phyloP scores from a whole-genome alignment of 345 rosid genomes.

The Citrus unshiu region DNA sequence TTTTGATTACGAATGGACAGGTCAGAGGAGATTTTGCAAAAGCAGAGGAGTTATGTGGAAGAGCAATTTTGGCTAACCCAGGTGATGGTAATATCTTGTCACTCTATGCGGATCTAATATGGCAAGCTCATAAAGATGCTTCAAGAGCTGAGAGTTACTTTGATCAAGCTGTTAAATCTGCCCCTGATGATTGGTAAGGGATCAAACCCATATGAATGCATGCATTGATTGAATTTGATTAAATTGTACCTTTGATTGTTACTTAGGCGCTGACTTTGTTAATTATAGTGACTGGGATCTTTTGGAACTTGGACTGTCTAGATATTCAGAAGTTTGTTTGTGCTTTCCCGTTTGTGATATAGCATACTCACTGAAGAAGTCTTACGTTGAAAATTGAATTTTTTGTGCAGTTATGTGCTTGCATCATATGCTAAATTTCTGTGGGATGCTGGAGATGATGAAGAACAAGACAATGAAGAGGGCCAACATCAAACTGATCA shows the following conservation, averaged over 20 bases:
- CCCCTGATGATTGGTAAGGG: constrained; percentile 61
- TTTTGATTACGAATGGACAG: constrained; percentile 17
- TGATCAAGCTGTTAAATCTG: constrained; percentile 51
- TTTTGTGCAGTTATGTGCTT: constrained; percentile 48
- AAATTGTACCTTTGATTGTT: not conserved
- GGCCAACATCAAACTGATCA: not conserved
- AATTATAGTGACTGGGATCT: not conserved
- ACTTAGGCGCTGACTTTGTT: not conserved
- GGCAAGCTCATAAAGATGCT: constrained; percentile 47
- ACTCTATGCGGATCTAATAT: constrained; percentile 58
- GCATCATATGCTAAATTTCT: constrained; percentile 75
- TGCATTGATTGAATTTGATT: not conserved
- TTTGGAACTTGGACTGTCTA: not conserved
- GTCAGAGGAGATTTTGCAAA: constrained; percentile 47
- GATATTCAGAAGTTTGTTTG: not conserved
- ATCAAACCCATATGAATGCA: not conserved
- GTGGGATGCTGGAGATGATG: constrained; percentile 65
- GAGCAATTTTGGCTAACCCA: constrained; percentile 63
- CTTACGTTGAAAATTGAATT: not conserved
- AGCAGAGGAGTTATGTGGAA: constrained; percentile 66
- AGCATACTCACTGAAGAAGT: not conserved
- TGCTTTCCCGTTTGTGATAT: not conserved
- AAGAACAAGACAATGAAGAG: constrained; percentile 11
- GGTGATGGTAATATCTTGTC: constrained; percentile 53
- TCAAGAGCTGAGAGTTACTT: constrained; percentile 52